These are phyloP conservation scores for Cutaneotrichosporon mucoides DNA, from an alignment of 1,284 basidiomycete genomes.

Conservation along the genomic window DNA sequence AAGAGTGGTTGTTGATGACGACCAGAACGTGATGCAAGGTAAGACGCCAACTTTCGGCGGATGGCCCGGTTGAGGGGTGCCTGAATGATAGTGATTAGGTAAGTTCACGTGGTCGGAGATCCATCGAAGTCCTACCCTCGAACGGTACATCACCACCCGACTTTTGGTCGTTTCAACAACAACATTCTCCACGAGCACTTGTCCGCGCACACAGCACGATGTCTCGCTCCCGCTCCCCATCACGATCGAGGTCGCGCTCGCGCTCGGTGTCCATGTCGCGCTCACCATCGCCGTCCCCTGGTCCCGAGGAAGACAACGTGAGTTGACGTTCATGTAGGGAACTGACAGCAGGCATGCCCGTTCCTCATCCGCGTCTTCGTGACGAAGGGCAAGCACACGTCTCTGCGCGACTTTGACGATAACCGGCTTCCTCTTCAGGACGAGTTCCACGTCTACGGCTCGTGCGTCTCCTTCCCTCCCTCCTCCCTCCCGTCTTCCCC, in stretches of 20 bases:
- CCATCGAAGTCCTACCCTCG: too few species aligned
- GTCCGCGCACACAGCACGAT: neutral
- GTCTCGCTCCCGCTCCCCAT: constrained; percentile 8
- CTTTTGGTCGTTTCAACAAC: too few species aligned
- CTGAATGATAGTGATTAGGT: too few species aligned
- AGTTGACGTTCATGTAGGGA: neutral
- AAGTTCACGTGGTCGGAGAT: too few species aligned
- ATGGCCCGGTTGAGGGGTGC: too few species aligned
- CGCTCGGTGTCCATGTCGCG: neutral
- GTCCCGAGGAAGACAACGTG: constrained; percentile 11
- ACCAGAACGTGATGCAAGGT: too few species aligned
- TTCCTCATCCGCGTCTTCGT: constrained; percentile 45
- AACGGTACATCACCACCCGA: too few species aligned
- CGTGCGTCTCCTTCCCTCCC: constrained; percentile 25
- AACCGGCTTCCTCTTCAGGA: constrained; percentile 34
- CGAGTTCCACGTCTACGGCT: constrained; percentile 43
- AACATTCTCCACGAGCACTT: too few species aligned
- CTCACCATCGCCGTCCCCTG: constrained; percentile 7
- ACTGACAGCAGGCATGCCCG: constrained; percentile 23
- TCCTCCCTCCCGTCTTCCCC: neutral
- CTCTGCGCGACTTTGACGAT: constrained; percentile 40
- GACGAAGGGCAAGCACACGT: constrained; percentile 38
- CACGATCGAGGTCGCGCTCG: constrained; percentile 6
- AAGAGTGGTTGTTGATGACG: neutral
- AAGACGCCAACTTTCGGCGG: too few species aligned